Evolutionary conservation across 2,329 filamentous ascomycete species (phyloP).

Genomic region (Exophiala sp.): DNA sequence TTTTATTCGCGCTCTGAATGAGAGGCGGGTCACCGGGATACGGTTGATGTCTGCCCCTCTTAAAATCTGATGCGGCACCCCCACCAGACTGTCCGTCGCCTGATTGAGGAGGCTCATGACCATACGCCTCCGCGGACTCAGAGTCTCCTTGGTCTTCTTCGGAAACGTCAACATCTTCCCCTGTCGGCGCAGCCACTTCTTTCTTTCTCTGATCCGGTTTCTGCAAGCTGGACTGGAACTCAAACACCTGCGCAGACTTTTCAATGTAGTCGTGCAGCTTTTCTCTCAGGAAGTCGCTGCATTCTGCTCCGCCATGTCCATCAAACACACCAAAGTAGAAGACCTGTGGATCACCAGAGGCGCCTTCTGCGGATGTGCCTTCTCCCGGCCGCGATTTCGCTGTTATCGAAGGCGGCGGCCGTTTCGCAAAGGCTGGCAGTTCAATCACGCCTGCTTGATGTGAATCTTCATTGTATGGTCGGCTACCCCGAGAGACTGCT

Average conservation of each 20-base stretch:
- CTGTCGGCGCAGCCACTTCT: slow-evolving; percentile 1
- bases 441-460: slow-evolving; percentile 93
- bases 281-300: slow-evolving; percentile 80
- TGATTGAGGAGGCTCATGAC: slow-evolving; percentile 6
- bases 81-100: slow-evolving; percentile 31
- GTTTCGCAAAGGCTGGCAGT: slow-evolving; percentile 85
- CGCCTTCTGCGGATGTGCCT: slow-evolving; percentile 63
- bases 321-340: slow-evolving; percentile 98
- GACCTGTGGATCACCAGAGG: slow-evolving; percentile 85
- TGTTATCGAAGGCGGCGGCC: slow-evolving; percentile 65
- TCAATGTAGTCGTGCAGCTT: slow-evolving; percentile 87
- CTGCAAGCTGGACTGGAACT: slow-evolving; percentile 70
- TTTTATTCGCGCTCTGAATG: slow-evolving; percentile 52
- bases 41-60: neutral
- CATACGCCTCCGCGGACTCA: slow-evolving; percentile 11
- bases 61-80: slow-evolving; percentile 22
- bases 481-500: slow-evolving; percentile 71
- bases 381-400: slow-evolving; percentile 28
- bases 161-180: slow-evolving; percentile 11
- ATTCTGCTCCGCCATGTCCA: slow-evolving; percentile 87
- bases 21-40: slow-evolving; percentile 42
- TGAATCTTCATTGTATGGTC: slow-evolving; percentile 88
- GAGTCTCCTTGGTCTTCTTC: slow-evolving; percentile 16
- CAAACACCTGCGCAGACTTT: slow-evolving; percentile 70
- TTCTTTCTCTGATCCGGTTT: slow-evolving; percentile 29